Evolutionary conservation across 495 filamentous ascomycete genomes (phyloP), one percentile per base, ranked within the genome.

Genomic region (Aspergillus ellipticus): DNA sequence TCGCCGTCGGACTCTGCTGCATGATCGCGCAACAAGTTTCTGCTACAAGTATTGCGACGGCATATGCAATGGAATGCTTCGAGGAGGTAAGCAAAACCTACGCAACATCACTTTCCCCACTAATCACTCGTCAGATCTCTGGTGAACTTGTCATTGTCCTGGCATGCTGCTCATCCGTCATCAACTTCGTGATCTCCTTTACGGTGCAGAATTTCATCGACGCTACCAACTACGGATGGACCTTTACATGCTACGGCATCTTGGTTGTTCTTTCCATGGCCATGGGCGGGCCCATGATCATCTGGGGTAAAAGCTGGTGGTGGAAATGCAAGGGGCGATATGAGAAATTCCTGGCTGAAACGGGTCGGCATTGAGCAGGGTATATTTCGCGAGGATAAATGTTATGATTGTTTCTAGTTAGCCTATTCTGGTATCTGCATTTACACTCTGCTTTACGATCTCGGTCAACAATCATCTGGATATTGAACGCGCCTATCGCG

Each of bases 11-110:
- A 3, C 51, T 73, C 15, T 66, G 66, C 54, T 66, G 59, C 54
- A 59, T 74, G 61, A 73, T 71, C 53, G 72, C 70, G 10, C 67
- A 73, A 20, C 70, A 74, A 48, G 69, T 74, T 8, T 65, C 64
- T 15, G 62, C 69, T 0, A 69, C 68, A 17, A 68, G 66, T 54
- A 58, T 73, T 49, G 71, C 70, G n/a, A 71, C 70, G 4, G 68
- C 67, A 9, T 74, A 72, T 64, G 71, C 69, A 1, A 70, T 74
- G 65, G 71, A 74, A 43, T 72, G 66, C 35, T 71, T 69, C 21
- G 67, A 70, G 43, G 58, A 59, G 52, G 67, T 70, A 43, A 43
- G 65, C n/a, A n/a, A n/a, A n/a, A n/a, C n/a, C n/a, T n/a, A n/a
- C n/a, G n/a, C n/a, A n/a, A n/a, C n/a, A n/a, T 33, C 22, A 29